Percentiles rank a stretch among this genome's conserved stretches.
Conservation (phyloP, 2,329 filamentous ascomycete genomes). For the Diaporthe longicolla region DNA sequence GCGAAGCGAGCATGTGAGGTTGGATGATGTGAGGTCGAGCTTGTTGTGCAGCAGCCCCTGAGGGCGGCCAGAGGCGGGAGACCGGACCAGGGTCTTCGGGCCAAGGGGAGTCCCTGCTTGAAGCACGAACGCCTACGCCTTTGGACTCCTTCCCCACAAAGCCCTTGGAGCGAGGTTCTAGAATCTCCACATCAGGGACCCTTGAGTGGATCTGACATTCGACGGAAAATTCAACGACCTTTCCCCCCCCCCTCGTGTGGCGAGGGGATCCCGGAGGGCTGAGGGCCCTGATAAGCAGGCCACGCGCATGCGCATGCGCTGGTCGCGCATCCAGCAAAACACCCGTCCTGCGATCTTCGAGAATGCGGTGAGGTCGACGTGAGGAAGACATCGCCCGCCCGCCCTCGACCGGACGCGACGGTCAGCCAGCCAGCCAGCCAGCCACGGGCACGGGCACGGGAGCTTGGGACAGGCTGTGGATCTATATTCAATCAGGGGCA, state of each 20-base stretch:
- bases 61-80: constrained; percentile 24
- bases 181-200: constrained; percentile 37
- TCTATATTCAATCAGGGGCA: constrained; percentile 38
- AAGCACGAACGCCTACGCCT: constrained; percentile 24
- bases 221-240: constrained; percentile 34
- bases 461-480: constrained; percentile 40
- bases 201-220: constrained; percentile 35
- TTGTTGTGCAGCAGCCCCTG: constrained; percentile 16
- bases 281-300: constrained; percentile 22
- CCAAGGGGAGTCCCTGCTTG: constrained; percentile 15
- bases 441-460: background rate
- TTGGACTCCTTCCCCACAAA: constrained; percentile 35
- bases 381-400: constrained; percentile 20
- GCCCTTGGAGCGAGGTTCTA: constrained; percentile 33
- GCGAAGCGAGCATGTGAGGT: constrained; percentile 28
- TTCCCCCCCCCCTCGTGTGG: constrained; percentile 13
- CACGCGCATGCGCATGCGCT: background rate
- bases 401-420: constrained; percentile 15
- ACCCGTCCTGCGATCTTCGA: constrained; percentile 17
- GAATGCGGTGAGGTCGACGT: constrained; percentile 34
- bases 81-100: constrained; percentile 18
- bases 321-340: constrained; percentile 15
- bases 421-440: background rate
- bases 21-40: constrained; percentile 20
- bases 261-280: constrained; percentile 34